phyloP scores from a whole-genome alignment of 805 yeast genomes.

The Myxozyma vanderwaltii region DNA sequence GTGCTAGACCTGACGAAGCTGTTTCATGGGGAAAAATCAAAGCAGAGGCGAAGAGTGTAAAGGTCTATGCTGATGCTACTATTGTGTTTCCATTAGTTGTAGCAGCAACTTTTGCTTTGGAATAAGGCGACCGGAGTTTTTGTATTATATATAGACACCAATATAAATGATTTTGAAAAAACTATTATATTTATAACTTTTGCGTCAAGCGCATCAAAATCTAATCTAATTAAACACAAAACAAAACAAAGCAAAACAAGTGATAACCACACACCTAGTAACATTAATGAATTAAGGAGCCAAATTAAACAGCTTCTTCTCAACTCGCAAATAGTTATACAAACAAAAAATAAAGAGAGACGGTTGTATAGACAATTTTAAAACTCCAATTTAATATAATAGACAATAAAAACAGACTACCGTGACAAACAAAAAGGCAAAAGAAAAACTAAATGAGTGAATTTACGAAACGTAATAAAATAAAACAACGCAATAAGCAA shows the following conservation, averaged over 20 bases:
- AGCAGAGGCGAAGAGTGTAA: constrained; percentile 87
- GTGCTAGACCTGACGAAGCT: constrained; percentile 99
- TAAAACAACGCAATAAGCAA: background rate
- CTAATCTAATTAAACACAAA: background rate
- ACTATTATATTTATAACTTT: background rate
- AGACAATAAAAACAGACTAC: no score
- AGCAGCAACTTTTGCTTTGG: constrained; percentile 84
- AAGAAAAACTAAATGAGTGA: background rate
- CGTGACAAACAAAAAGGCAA: background rate
- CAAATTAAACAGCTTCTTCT: background rate
- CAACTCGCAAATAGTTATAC: background rate
- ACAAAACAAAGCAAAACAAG: no score
- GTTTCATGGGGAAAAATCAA: constrained; percentile 98
- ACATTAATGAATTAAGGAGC: background rate
- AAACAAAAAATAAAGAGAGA: no score
- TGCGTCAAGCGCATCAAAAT: no score
- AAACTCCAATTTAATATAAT: background rate
- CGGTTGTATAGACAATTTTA: no score
- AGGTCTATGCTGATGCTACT: constrained; percentile 94
- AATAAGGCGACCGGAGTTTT: background rate
- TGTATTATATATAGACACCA: background rate
- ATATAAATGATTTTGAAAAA: background rate
- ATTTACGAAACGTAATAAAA: no score
- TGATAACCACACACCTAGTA: constrained; percentile 1
- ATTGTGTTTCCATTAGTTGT: constrained; percentile 94